These are phyloP conservation scores for Chlorella sorokiniana DNA, from an alignment of 139 green algal species.

Conservation along the genomic window DNA sequence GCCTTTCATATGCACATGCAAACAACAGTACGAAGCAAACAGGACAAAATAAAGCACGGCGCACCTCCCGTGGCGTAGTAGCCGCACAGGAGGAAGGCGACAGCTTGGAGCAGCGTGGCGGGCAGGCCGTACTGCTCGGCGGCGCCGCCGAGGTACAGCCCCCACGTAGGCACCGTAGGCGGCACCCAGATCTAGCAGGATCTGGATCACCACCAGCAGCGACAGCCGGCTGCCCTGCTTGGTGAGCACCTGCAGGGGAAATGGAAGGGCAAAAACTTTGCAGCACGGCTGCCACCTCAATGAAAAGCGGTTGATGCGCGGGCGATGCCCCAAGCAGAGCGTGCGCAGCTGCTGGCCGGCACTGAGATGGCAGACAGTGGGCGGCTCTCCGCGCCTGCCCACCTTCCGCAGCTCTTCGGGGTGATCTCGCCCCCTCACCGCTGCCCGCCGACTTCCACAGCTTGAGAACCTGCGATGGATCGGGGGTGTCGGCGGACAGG, in stretches of 20 bases:
- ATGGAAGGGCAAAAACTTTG: not conserved
- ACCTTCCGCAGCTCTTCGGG: slow-evolving; percentile 49
- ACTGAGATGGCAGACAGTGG: not conserved
- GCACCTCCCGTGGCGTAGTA: slow-evolving; percentile 49
- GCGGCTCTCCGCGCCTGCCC: not conserved
- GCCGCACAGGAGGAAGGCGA: slow-evolving; percentile 39
- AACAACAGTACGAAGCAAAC: not conserved
- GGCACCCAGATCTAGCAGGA: slow-evolving; percentile 44
- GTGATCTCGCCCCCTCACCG: slow-evolving; percentile 30
- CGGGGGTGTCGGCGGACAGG: too few species aligned
- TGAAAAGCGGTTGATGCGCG: too few species aligned
- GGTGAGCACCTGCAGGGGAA: slow-evolving; percentile 38
- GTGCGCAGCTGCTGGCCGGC: too few species aligned
- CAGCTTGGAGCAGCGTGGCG: slow-evolving; percentile 39
- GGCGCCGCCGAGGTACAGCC: slow-evolving; percentile 26
- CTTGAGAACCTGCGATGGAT: slow-evolving; percentile 9
- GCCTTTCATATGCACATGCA: too few species aligned
- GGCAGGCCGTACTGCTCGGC: slow-evolving; percentile 10
- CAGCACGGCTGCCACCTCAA: not conserved
- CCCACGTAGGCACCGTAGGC: slow-evolving; percentile 29
- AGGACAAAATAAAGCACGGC: not conserved
- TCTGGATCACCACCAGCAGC: slow-evolving; percentile 35
- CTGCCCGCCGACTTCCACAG: not conserved
- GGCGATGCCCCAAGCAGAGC: too few species aligned
- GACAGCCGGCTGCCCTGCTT: slow-evolving; percentile 30